phyloP scores from a whole-genome alignment of 495 filamentous ascomycete species.

The Copromyces sp. region DNA sequence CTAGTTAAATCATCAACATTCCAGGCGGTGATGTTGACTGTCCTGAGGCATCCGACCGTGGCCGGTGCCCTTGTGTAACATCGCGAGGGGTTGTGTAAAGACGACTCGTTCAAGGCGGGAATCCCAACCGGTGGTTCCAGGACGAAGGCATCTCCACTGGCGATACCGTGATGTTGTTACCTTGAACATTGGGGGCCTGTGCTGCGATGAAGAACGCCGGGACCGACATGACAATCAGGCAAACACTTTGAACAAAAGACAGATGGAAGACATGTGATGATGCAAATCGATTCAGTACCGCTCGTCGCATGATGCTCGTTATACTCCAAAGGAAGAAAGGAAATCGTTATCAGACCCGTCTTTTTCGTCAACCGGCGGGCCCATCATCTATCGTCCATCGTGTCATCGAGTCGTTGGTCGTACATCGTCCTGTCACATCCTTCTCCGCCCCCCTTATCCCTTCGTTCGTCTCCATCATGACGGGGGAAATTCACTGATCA shows the following conservation, averaged over 20 bases:
- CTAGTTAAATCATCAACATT: too few relatives aligned
- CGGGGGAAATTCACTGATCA: not conserved
- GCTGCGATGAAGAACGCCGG: not conserved
- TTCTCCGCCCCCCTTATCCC: not conserved
- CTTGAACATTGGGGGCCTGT: constrained; percentile 36
- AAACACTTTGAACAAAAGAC: not conserved
- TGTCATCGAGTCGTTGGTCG: not conserved
- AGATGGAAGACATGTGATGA: not conserved
- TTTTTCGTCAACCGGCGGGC: not conserved
- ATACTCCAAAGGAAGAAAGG: not conserved
- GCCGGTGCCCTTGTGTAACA: too few relatives aligned
- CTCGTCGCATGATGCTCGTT: not conserved
- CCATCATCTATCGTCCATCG: not conserved
- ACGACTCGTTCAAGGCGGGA: not conserved
- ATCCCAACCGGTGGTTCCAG: constrained; percentile 11
- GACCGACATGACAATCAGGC: not conserved
- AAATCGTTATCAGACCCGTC: not conserved
- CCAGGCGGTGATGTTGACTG: too few relatives aligned
- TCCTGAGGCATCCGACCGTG: too few relatives aligned
- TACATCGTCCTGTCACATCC: not conserved
- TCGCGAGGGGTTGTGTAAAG: not conserved
- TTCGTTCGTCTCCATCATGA: not conserved
- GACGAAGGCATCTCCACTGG: constrained; percentile 50
- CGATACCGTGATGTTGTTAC: constrained; percentile 48
- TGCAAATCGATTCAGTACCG: not conserved